Evolutionary conservation across 495 filamentous ascomycete species (phyloP), one percentile per base, ranked within the genome.

Genomic region (Lasiosphaeris hirsuta): DNA sequence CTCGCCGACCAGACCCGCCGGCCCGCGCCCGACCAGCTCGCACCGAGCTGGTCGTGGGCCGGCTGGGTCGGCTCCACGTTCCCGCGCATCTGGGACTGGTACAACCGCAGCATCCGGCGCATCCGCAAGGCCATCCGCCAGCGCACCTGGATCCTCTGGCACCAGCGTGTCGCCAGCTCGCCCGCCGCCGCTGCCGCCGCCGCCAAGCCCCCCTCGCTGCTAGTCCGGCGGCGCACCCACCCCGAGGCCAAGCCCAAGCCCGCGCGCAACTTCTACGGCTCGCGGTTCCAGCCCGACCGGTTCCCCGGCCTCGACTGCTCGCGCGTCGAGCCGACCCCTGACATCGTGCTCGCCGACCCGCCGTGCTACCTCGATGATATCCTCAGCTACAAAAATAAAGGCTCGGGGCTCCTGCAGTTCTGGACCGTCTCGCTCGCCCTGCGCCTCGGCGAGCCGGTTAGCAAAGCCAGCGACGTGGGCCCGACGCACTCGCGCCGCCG

Each of bases 1-100:
- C 10, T 61, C 4, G 23, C 19, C 10, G 13, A 23, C 13, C 44
- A 48, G 15, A 34, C 19, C 11, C 44, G 49, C 17, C 58, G 59
- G 6, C 15, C n/a, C n/a, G n/a, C n/a, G n/a, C n/a, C n/a, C n/a
- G n/a, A 14, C 34, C 50, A 17, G 4, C 38, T 51, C 13, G 52
- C 54, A 1, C 50, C 62, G 1, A 64, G 62, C 30, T 64, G 62
- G 62, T 64, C 59, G 6, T 64, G 62, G 62, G 34, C 40, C 4
- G 62, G 62, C 10, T 64, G 59, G 62, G 37, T 10, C 15, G 62
- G 58, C 54, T 37, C 39, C 8, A 41, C 17, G 2, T 59, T 42
- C 10, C 42, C 62, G 9, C 48, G 36, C 14, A 61, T 58, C 10
- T 64, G 62, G 59, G 49, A 61, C 30, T 61, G 54, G 58, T 61